Evolutionary conservation across 1,139 yeast genomes (phyloP), one percentile per base, ranked within the genome.

Genomic region (Protomyces inundatus): DNA sequence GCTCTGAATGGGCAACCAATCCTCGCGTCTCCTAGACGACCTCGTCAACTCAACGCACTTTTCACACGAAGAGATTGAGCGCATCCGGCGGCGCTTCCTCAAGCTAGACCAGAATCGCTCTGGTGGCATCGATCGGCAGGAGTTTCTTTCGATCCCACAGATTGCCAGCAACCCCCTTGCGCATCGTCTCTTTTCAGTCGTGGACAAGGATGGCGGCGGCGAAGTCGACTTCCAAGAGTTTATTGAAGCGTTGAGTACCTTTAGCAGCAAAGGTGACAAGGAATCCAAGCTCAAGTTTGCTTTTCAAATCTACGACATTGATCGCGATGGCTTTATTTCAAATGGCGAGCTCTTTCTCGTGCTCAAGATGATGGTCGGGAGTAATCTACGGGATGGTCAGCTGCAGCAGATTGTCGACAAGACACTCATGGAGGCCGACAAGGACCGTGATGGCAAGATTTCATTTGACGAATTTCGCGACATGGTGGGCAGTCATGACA

Each of bases 331-430:
- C 0, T 90, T 74, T 72, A 89, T 95, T 55, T 91, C 97, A 3
- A 93, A 93, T 72, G 98, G 98, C 32, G 99, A 95, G 75, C 77
- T 95, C 66, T 95, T 87, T 72, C 81, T 93, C 57, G 66, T 95
- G 54, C 80, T 95, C 78, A 89, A 93, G 76, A 88, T 90, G 85
- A 95, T 95, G 98, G 98, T 93, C 50, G 98, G 98, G 2, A 87
- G 85, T 71, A 91, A 93, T 72, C 77, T 95, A 66, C 87, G 85
- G 68, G 96, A 89, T 66, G 85, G 83, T 46, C 97, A 93, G 72
- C 79, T 95, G 68, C 99, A 95, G 74, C 98, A 58, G 36, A 84
- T 91, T 66, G 97, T 91, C 14, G 98, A 95, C 74, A 85, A 95
- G 75, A 90, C 98, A 0, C 90, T 95, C 70, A 85, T 90, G 86